Evolutionary conservation across 1,284 basidiomycete genomes (phyloP), one percentile per base, ranked within the genome.

Genomic region (Cryptococcus sp.): DNA sequence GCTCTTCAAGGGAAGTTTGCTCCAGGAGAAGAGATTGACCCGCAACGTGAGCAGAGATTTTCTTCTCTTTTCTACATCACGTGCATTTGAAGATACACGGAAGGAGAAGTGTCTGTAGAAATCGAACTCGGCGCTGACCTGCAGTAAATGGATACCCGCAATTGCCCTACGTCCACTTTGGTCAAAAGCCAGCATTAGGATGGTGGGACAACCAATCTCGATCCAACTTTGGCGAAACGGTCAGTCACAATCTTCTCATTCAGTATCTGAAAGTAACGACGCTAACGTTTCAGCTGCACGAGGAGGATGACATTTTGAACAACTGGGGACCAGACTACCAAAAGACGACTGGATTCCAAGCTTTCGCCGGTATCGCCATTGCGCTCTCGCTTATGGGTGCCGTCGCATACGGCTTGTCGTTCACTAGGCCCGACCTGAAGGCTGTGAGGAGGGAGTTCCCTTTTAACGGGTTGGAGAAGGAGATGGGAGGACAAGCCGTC

Each of bases 301-400:
- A 89, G 72, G 79, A 82, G 64, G 86, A 91, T 59, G 89, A 93
- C 64, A 75, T 85, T 21, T 74, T 86, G 53, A 85, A 84, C 39
- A 87, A 92, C 85, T 92, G 87, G 87, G 85, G 86, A 39, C 88
- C 87, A 16, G 89, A 93, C 64, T 76, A 82, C 19, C 63, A 66
- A 60, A 57, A 61, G 49, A 68, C 65, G 40, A 47, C 58, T 9
- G 64, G 62, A 11, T 51, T 47, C n/a, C 53, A 52, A 37, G 69
- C 72, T 32, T 46, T 66, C 11, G 44, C 62, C 18, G 41, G 66
- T 63, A 53, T 72, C 49, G 41, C 55, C 39, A 43, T 55, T 37
- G 68, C 63, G 4, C 61, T 67, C 56, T 41, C 56, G 19, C 50
- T 54, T 23, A 49, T 74, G 46, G 70, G 56, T 23, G 54, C 43